These are phyloP conservation scores for Fusarium brachygibbosum DNA, from an alignment of 2,329 filamentous ascomycete genomes.

Conservation along the genomic window DNA sequence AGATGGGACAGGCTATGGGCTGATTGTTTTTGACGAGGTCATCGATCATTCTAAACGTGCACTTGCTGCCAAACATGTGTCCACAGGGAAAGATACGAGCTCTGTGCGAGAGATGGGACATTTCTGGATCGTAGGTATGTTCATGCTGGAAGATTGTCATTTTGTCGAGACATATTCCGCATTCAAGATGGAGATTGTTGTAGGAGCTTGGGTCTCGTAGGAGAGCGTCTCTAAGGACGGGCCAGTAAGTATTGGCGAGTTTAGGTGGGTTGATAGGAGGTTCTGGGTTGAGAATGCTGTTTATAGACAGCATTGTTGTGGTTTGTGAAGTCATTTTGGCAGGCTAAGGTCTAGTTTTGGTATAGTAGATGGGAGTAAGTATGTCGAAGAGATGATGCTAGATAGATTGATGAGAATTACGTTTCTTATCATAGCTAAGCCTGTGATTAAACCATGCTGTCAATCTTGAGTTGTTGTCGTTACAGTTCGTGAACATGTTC, in stretches of 20 bases:
- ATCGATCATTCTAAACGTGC: background rate
- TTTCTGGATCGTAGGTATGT: background rate
- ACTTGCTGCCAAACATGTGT: slow-evolving; percentile 40
- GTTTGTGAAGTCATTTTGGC: background rate
- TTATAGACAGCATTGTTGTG: slow-evolving; percentile 5
- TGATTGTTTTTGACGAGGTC: background rate
- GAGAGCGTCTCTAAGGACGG: slow-evolving; percentile 23
- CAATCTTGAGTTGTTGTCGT: background rate
- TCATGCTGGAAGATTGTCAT: slow-evolving; percentile 32
- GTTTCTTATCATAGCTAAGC: background rate
- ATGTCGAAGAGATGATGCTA: background rate
- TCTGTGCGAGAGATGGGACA: slow-evolving; percentile 2
- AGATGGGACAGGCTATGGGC: slow-evolving; percentile 11
- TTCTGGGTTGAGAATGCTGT: slow-evolving; percentile 10
- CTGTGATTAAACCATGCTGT: background rate
- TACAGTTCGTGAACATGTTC: background rate
- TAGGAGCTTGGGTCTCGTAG: slow-evolving; percentile 6
- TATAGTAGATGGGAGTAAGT: background rate
- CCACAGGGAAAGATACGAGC: slow-evolving; percentile 35
- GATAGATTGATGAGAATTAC: background rate
- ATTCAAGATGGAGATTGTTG: slow-evolving; percentile 13
- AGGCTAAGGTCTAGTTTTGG: background rate
- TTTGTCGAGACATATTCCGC: slow-evolving; percentile 21
- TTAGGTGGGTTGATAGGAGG: background rate
- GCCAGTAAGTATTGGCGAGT: slow-evolving; percentile 13